Base-by-base conservation (phyloP, 164 flowering plant genomes). In the Hamamelis virginiana region DNA sequence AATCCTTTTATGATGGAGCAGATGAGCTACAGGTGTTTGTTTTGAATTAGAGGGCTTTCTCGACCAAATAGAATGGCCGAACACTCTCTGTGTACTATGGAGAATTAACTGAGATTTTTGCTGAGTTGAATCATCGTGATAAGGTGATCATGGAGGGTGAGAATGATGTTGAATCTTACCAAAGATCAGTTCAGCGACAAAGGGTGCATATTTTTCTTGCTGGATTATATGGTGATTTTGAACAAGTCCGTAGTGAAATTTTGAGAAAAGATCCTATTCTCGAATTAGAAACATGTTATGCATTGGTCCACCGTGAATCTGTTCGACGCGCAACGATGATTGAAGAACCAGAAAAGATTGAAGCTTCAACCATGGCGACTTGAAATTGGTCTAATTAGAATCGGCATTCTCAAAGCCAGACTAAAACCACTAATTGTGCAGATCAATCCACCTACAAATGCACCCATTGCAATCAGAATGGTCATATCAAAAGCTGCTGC, bases 1-100 rank as follows among this genome's bases (percentile, higher is more conserved):
- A 64, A 8, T 56, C 67, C 9, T 64, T 64, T 25, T 64, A 64
- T 64, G 67, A 64, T 64, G 67, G 67, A 48, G 12, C 16, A 13
- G 55, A 64, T 47, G 67, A 64, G 56, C 25, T 64, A 25, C 43
- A 48, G 3, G 69, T 66, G 14, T 53, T 28, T 66, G 3, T 28
- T 50, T 66, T 66, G 47, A 66, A 66, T 41, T 61, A 41, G 23
- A 52, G 19, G 12, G 61, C 50, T 9, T 52, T 66, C 46, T 16
- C 10, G n/a, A 50, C 47, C 19, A 66, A 28, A 66, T 50, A n/a
- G n/a, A n/a, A n/a, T n/a, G n/a, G n/a, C n/a, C n/a, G n/a, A n/a
- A n/a, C n/a, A n/a, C n/a, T n/a, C 53, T 33, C 60, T 38, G 11
- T 18, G 19, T 55, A 66, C 50, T 65, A 65, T 28, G 59, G 33